Base-by-base conservation (phyloP, 306 rosid species). In the Neltuma alba region DNA sequence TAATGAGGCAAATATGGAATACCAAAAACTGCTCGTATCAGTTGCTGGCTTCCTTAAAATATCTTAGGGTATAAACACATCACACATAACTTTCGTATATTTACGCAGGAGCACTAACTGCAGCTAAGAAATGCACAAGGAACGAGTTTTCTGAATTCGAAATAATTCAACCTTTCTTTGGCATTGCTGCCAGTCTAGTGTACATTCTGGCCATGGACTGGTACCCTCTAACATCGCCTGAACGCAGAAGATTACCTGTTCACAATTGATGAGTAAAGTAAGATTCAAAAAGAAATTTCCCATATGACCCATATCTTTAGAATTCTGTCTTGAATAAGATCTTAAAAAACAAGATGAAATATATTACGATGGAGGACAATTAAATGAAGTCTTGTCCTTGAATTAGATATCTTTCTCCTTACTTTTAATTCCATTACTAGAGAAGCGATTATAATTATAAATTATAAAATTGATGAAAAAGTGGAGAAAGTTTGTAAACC, bases 141-240 rank as follows among this genome's bases (percentile, higher is more conserved):
- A 79, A 76, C 76, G 61, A 70, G 65, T 70, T 38, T 63, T 81
- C 54, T 6, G 72, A 54, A 23, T 70, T 80, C 38, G 64, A 64
- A 20, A 64, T 45, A 33, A 81, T 76, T 92, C 89, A 96, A 61
- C 98, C 99, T 81, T 96, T 96, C 87, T 96, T 93, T 60, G 98
- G 97, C 96, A 96, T 96, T 79, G 97, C 97, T 14, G 99, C 99
- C 45, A 93, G 97, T 86, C 93, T 90, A 15, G 98, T 87, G 85
- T 93, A 96, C 99, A 96, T 96, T 83, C 91, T 90, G 75, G 99
- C 99, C 99, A 93, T 96, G 74, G 99, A 93, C 76, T 88, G 94
- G 80, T 69, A 90, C 50, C 99, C 99, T 86, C 91, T 88, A 73
- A 87, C 85, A 74, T 95, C 99, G 21, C 99, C 98, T 0, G 98